Conservation (phyloP, 495 filamentous ascomycete species). For the Tuber indicum region DNA sequence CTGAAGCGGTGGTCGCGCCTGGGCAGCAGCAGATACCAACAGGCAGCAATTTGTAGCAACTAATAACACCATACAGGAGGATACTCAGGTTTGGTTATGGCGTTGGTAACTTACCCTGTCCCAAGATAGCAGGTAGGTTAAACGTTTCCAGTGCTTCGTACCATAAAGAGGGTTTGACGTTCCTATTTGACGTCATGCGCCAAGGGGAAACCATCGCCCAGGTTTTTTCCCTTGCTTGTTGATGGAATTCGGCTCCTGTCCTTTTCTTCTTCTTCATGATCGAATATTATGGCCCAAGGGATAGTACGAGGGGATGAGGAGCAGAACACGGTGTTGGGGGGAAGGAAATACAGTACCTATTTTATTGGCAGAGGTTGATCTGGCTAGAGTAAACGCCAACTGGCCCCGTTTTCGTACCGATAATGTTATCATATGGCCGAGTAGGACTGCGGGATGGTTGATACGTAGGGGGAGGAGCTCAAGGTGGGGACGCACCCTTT, state of each 20-base stretch:
- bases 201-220: conserved; percentile 13
- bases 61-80: not conserved
- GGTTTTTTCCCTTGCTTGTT: conserved; percentile 1
- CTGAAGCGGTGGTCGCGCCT: not conserved
- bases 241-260: not conserved
- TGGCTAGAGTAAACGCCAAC: not conserved
- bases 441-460: not conserved
- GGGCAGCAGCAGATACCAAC: not conserved
- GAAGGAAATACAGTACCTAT: not conserved
- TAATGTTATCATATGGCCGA: not conserved
- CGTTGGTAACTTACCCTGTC: not conserved
- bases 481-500: not conserved
- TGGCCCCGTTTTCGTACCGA: not conserved
- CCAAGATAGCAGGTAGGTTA: not conserved
- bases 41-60: not conserved
- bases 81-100: not conserved
- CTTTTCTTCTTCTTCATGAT: not conserved
- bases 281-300: not conserved
- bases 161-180: conserved; percentile 19
- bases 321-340: not conserved
- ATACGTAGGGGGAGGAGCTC: not conserved
- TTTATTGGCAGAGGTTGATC: not conserved
- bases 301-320: not conserved
- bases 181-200: conserved; percentile 34
- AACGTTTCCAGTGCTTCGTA: not conserved